These are phyloP conservation scores for Solanum chmielewskii DNA, from an alignment of 257 asterid species.

Conservation along the genomic window DNA sequence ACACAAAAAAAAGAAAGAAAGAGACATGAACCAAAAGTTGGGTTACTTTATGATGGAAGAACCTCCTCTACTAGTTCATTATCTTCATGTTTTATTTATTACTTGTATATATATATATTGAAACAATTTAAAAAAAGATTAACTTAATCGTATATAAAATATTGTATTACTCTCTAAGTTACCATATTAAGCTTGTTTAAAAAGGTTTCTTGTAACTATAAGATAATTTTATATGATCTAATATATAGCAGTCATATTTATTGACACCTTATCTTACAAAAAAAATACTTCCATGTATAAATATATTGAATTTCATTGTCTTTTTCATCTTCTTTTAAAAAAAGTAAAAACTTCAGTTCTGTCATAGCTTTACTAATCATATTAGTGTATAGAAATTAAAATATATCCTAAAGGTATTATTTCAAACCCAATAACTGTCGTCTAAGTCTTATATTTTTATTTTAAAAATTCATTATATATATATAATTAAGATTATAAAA, in stretches of 20 bases:
- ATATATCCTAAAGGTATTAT: not conserved
- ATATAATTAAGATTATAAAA: not conserved
- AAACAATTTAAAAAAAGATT: too few species aligned
- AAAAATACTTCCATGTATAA: not conserved
- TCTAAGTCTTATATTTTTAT: not conserved
- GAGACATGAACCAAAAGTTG: not conserved
- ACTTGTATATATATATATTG: not conserved
- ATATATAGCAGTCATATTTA: not conserved
- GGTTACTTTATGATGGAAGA: not conserved
- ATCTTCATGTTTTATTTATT: not conserved
- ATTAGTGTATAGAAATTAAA: not conserved
- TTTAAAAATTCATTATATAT: not conserved
- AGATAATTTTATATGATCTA: not conserved
- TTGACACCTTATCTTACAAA: not conserved
- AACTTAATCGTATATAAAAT: not conserved
- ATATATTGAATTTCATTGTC: not conserved
- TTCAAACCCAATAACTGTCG: not conserved
- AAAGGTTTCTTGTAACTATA: not conserved
- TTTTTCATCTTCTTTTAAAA: not conserved
- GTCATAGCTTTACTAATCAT: not conserved
- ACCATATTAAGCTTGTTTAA: not conserved
- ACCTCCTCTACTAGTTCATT: slow-evolving; percentile 1
- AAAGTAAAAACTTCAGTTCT: not conserved
- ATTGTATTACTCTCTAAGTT: not conserved
- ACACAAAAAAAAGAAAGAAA: not conserved